Base-by-base conservation (phyloP, 2,329 filamentous ascomycete genomes). In the Colletotrichum higginsianum region DNA sequence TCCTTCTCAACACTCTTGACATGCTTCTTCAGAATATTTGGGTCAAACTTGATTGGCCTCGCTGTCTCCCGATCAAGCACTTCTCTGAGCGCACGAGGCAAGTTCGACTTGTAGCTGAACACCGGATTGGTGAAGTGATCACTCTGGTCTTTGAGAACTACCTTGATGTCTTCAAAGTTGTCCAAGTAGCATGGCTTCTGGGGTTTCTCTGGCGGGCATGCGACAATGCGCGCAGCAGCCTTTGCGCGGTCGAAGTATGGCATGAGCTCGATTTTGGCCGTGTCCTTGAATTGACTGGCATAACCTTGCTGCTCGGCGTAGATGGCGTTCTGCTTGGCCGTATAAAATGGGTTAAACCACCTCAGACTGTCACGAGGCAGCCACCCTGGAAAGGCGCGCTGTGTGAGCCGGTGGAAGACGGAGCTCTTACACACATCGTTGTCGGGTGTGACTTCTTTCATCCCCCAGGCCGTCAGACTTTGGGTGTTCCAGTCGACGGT, bases 401-500 rank as follows among this genome's bases (percentile, higher is more conserved):
- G 47, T 3, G 26, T 26, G 21, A 50, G 47, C 47, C 47, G 47
- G 21, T 50, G 47, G 47, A 50, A 50, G 47, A 50, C 47, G 21
- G 47, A 50, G 47, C 47, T 50, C 47, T 50, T 50, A 7, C 47
- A 50, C 21, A 26, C 47, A 0, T 50, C n/a, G 47, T 15, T 50
- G 21, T 50, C 21, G 21, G 47, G 47, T 15, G 47, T 50, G 21
- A 50, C 47, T 15, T 50, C 47, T 23, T 50, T 50, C 47, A 50
- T 50, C 56, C 91, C 91, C 90, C 90, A 52, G 23, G 49, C 49
- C 5, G 49, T 52, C 23, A 52, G 15, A 13, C 23, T 52, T 11
- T 26, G 23, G 5, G 49, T 26, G 49, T 52, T 52, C 23, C 23
- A 52, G 23, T 52, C 49, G 6, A 80, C 75, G 0, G 90, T 91